Base-by-base conservation (phyloP, 2,329 filamentous ascomycete genomes). In the Calonectria fujianensis region DNA sequence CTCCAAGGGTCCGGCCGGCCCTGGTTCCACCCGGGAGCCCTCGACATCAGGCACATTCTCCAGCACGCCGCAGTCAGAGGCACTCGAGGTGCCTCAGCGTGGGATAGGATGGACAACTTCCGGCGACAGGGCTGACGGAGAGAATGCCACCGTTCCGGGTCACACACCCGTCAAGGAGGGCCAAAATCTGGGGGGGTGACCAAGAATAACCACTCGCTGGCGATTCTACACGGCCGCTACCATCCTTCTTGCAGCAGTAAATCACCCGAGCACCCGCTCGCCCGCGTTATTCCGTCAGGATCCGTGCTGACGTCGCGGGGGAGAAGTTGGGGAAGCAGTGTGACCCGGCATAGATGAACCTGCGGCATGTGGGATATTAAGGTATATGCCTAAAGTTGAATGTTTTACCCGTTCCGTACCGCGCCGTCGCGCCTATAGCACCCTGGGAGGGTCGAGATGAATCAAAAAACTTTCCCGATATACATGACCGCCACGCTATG, bases 261-360 rank as follows among this genome's bases (percentile, higher is more conserved):
- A 73, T 74, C 61, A 68, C 67, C 74, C 76, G 73, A 69, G 74
- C 79, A 79, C 77, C 80, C 80, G 80, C 76, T 81, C 77, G 74
- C 77, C 80, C 79, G 79, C 79, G 70, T 74, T 78, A 41, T 81
- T 72, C 78, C 77, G 74, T 79, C 63, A 64, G 74, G 74, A 79
- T 79, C 80, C 80, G 78, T 81, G 80, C 77, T 78, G 72, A 74
- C 72, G 73, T 79, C 78, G 79, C 75, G 79, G 78, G 79, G 77
- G 77, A 41, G 37, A 79, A 81, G 77, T 80, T 80, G 78, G 79
- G 78, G 78, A 79, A 81, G 78, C 74, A 73, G 69, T 78, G 75
- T 71, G 52, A 51, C 61, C 64, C 65, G 71, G 69, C 65, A 73
- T 51, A 65, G 39, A 72, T 76, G 72, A 70, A 72, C 70, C 70